Percentiles rank a stretch among this genome's conserved stretches.
Conservation (phyloP, 257 asterid genomes). For the Euphrasia confusa region DNA sequence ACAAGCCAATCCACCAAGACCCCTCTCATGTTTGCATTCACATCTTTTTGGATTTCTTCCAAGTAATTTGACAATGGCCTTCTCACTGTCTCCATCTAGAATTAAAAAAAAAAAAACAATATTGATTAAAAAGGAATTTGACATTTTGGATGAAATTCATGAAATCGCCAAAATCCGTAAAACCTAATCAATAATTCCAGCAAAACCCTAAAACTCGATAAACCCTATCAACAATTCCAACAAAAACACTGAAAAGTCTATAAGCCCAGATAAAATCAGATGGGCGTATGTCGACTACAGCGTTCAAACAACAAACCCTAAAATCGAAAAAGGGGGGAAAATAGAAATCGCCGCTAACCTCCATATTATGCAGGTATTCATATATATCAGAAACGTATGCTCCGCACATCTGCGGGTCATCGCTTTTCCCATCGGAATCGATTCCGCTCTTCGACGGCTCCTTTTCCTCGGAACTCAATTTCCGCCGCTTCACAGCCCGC, state of each 20-base stretch:
- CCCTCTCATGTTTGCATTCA: constrained; percentile 82
- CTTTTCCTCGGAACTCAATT: constrained; percentile 21
- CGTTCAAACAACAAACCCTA: not conserved
- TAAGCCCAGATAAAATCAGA: not conserved
- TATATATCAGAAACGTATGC: constrained; percentile 75
- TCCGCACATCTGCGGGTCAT: constrained; percentile 73
- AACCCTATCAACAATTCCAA: not conserved
- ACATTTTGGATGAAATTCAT: not conserved
- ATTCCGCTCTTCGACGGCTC: constrained; percentile 27
- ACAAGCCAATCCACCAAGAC: constrained; percentile 88
- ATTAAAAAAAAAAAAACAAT: constrained; percentile 12
- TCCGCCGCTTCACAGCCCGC: constrained; percentile 32
- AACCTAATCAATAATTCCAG: no score
- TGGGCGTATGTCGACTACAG: not conserved
- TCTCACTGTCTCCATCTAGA: constrained; percentile 62
- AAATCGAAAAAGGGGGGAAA: not conserved
- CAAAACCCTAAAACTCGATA: no score
- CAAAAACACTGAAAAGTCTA: not conserved
- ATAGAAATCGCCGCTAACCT: constrained; percentile 41
- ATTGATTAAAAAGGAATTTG: not conserved
- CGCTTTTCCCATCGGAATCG: constrained; percentile 31
- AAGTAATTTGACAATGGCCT: constrained; percentile 67
- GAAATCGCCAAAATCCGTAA: not conserved
- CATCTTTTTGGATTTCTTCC: constrained; percentile 68
- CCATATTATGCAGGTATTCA: constrained; percentile 70